These are phyloP conservation scores for Pythium rishiriense DNA, from an alignment of 352 stramenopile species.

Conservation along the genomic window DNA sequence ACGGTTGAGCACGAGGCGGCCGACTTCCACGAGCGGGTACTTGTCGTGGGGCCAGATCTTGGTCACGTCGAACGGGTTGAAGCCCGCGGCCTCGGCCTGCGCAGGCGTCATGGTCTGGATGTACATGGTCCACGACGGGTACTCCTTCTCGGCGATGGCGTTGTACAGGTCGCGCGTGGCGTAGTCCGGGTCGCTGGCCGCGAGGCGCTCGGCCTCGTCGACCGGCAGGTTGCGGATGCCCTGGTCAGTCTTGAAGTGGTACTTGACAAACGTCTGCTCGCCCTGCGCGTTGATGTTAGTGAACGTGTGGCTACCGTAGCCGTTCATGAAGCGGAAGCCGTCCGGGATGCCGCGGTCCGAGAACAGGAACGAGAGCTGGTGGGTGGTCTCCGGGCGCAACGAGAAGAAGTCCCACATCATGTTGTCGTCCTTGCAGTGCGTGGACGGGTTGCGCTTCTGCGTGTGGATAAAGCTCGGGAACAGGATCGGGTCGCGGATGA, in stretches of 20 bases:
- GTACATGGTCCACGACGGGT: slow-evolving; percentile 77
- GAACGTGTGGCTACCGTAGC: slow-evolving; percentile 90
- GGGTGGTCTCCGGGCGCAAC: slow-evolving; percentile 77
- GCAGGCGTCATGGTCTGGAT: slow-evolving; percentile 86
- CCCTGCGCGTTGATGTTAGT: slow-evolving; percentile 73
- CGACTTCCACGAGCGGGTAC: too few relatives aligned
- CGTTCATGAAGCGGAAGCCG: slow-evolving; percentile 86
- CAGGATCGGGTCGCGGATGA: slow-evolving; percentile 90
- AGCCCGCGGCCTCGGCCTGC: slow-evolving; percentile 54
- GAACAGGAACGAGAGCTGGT: slow-evolving; percentile 85
- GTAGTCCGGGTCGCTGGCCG: slow-evolving; percentile 74
- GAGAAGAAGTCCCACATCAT: slow-evolving; percentile 90
- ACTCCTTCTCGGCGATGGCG: slow-evolving; percentile 68
- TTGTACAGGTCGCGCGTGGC: slow-evolving; percentile 87
- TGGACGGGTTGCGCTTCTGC: slow-evolving; percentile 85
- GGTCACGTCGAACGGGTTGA: too few relatives aligned
- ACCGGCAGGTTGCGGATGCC: slow-evolving; percentile 76
- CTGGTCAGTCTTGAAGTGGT: slow-evolving; percentile 90
- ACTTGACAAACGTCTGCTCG: slow-evolving; percentile 83
- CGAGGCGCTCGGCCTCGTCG: slow-evolving; percentile 61
- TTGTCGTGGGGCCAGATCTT: too few relatives aligned
- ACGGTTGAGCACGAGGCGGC: too few relatives aligned
- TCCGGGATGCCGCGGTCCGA: slow-evolving; percentile 82
- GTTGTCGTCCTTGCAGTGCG: slow-evolving; percentile 76
- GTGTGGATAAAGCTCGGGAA: slow-evolving; percentile 91